A percentile compares a stretch with the other conserved stretches of the same genome.
Conservation (phyloP, 2,329 filamentous ascomycete species). For the Pseudodiploospora longispora region DNA sequence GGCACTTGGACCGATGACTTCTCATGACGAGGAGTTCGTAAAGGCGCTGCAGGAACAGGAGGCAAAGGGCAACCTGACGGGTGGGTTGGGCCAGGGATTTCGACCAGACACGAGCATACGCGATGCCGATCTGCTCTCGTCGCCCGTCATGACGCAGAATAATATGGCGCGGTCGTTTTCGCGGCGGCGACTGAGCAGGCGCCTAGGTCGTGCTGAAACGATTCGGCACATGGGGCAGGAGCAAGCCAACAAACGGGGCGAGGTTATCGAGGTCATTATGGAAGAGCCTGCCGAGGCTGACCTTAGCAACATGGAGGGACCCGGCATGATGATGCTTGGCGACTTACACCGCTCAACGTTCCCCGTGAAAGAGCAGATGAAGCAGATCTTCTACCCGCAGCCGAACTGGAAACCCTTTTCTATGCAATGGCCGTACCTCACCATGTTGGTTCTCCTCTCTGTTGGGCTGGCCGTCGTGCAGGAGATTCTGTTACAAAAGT, state of each 20-base stretch:
- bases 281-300: constrained; percentile 35
- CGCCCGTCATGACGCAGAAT: constrained; percentile 23
- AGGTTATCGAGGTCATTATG: constrained; percentile 52
- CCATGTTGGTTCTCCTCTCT: constrained; percentile 45
- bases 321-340: constrained; percentile 19
- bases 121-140: constrained; percentile 41
- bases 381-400: constrained; percentile 51
- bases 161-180: constrained; percentile 35
- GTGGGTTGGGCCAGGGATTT: constrained; percentile 50
- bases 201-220: constrained; percentile 27
- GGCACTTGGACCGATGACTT: constrained; percentile 35
- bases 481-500: constrained; percentile 48
- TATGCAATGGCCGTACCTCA: constrained; percentile 55
- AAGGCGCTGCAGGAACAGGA: constrained; percentile 43
- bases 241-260: constrained; percentile 51
- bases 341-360: constrained; percentile 30
- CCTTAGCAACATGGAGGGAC: constrained; percentile 43
- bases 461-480: constrained; percentile 41
- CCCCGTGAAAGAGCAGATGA: constrained; percentile 25
- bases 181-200: constrained; percentile 17
- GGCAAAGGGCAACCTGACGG: constrained; percentile 45
- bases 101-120: constrained; percentile 38
- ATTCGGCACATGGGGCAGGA: constrained; percentile 45
- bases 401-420: constrained; percentile 60
- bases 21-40: constrained; percentile 37